Evolutionary conservation across 495 filamentous ascomycete species (phyloP).

Genomic region (Daldinia caldariorum): DNA sequence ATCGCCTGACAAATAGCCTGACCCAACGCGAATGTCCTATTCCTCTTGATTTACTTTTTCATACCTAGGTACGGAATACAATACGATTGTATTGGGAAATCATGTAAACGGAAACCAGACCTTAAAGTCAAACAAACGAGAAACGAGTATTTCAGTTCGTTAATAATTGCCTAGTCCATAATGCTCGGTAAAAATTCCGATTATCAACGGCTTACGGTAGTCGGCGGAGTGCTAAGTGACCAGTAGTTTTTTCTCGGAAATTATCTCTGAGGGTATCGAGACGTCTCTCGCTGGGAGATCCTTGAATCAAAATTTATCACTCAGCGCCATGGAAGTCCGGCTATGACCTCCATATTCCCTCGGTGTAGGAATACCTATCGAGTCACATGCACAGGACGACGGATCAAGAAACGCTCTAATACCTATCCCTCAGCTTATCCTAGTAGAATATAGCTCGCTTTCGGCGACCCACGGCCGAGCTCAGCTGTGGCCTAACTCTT

Average conservation of each 20-base stretch:
- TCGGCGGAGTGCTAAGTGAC: neutral
- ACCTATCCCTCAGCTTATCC: constrained; percentile 4
- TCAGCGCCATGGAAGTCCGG: neutral
- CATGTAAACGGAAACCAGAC: neutral
- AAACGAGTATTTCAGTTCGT: constrained; percentile 14
- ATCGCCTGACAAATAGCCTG: too few relatives aligned
- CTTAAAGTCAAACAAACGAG: constrained; percentile 1
- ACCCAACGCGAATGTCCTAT: too few relatives aligned
- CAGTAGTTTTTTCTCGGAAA: constrained; percentile 26
- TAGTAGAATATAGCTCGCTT: constrained; percentile 1
- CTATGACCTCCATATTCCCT: neutral
- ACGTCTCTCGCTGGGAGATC: constrained; percentile 22
- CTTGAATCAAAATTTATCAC: constrained; percentile 20
- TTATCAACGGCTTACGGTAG: neutral
- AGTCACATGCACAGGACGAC: neutral
- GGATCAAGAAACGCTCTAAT: neutral
- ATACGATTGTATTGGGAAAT: neutral
- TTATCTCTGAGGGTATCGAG: constrained; percentile 23
- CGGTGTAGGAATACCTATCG: neutral
- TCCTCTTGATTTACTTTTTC: too few relatives aligned
- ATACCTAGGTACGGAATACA: neutral
- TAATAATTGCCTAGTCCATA: neutral
- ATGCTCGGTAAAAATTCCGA: neutral
- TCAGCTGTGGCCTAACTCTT: neutral
- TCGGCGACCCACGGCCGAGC: constrained; percentile 14